Evolutionary conservation across 225 moss, liverwort and hornwort species (phyloP).

Genomic region (Neckera pumila): DNA sequence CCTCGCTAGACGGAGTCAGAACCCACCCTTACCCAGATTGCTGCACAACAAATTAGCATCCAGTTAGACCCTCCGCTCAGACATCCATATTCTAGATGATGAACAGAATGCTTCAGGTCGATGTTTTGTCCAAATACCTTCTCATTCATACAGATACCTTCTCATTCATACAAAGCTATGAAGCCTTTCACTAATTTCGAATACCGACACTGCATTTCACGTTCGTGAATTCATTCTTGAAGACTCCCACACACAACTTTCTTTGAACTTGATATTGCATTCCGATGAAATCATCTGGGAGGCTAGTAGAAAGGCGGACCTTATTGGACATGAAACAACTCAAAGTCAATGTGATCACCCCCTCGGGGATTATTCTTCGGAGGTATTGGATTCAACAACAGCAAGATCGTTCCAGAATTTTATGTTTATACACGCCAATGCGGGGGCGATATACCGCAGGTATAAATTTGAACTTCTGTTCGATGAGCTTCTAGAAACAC

Average conservation of each 20-base stretch:
- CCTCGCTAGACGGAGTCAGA: not conserved
- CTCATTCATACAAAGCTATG: not conserved
- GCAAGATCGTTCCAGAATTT: not conserved
- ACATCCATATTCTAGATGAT: not conserved
- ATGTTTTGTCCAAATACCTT: not conserved
- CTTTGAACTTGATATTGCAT: not conserved
- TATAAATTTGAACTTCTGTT: not conserved
- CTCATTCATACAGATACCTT: not conserved
- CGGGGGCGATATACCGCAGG: not conserved
- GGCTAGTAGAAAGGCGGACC: not conserved
- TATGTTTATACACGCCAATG: not conserved
- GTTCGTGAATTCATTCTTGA: not conserved
- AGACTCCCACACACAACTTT: not conserved
- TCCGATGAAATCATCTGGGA: not conserved
- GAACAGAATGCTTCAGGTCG: not conserved
- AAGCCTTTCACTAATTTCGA: not conserved
- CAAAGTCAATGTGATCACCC: not conserved
- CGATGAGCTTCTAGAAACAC: not conserved
- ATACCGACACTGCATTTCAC: not conserved
- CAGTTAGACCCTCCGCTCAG: not conserved
- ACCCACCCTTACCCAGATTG: not conserved
- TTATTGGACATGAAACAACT: not conserved
- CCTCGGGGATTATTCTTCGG: no score
- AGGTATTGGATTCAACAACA: not conserved
- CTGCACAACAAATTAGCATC: not conserved